These are phyloP conservation scores for Auxenochlorella pyrenoidosa DNA, from an alignment of 139 green algal species.

Conservation along the genomic window DNA sequence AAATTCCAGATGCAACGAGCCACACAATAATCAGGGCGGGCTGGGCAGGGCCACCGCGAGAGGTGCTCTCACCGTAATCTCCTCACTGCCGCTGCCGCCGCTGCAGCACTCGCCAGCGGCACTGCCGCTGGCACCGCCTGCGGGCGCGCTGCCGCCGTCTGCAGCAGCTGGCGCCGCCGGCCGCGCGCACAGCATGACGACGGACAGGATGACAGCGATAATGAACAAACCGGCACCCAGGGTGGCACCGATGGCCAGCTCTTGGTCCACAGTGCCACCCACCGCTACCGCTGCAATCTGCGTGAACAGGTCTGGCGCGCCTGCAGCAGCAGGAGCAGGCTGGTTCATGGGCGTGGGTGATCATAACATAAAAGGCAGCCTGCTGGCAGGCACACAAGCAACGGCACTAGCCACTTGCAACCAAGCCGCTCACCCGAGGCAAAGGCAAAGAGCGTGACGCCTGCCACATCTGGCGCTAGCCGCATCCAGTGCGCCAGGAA, in stretches of 20 bases:
- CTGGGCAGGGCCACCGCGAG: too few species aligned
- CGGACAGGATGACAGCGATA: constrained; percentile 49
- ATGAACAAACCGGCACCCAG: constrained; percentile 61
- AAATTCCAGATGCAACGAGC: too few species aligned
- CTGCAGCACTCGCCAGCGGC: not conserved
- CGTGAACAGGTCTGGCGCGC: constrained; percentile 63
- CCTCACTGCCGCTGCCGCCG: not conserved
- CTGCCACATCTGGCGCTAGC: constrained; percentile 54
- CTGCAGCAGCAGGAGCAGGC: not conserved
- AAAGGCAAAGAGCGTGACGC: constrained; percentile 64
- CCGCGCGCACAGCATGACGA: constrained; percentile 41
- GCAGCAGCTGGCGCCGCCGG: not conserved
- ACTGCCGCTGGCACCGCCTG: not conserved
- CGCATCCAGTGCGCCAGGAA: constrained; percentile 45
- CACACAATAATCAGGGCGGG: too few species aligned
- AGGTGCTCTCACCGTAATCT: constrained; percentile 2
- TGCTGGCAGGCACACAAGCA: not conserved
- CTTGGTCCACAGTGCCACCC: constrained; percentile 28
- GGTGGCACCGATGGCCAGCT: constrained; percentile 39
- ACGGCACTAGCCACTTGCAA: not conserved
- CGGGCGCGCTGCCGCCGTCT: not conserved
- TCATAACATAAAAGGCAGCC: not conserved
- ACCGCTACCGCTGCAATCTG: constrained; percentile 53
- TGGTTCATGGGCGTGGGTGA: not conserved
- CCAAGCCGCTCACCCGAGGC: constrained; percentile 1